phyloP scores from a whole-genome alignment of 371 early-diverging fungal genomes.

The Syncephalastrum sp. region DNA sequence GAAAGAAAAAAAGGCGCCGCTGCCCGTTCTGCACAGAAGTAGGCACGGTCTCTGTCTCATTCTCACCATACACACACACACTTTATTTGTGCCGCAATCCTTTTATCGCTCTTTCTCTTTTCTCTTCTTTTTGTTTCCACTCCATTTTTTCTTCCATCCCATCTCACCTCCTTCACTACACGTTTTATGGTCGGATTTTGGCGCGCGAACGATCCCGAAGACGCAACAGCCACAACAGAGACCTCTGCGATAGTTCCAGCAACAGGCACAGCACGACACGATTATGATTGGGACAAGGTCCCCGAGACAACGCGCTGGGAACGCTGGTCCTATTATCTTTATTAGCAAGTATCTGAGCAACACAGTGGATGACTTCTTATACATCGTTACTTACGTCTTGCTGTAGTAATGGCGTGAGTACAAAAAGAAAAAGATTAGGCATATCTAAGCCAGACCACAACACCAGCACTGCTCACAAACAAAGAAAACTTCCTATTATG shows the following conservation, averaged over 20 bases:
- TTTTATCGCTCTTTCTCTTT: neutral
- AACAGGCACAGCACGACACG: no score
- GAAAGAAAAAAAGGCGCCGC: no score
- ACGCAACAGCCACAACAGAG: conserved; percentile 6
- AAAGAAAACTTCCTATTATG: no score
- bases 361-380: neutral
- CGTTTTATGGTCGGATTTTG: conserved; percentile 5
- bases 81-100: conserved; percentile 2
- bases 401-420: conserved; percentile 27
- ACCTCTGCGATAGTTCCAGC: neutral
- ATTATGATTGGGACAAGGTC: conserved; percentile 22
- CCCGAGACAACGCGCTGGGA: conserved; percentile 29
- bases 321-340: conserved; percentile 30
- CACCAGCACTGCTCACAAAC: neutral
- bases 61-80: neutral
- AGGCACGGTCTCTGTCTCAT: neutral
- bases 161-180: neutral
- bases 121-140: neutral
- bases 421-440: neutral
- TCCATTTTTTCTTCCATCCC: no score
- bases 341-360: conserved; percentile 21
- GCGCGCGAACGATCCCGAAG: neutral
- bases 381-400: neutral
- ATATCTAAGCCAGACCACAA: neutral
- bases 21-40: no score